These are phyloP conservation scores for Aspergillus funiculosus DNA, from an alignment of 495 filamentous ascomycete species.

Conservation along the genomic window DNA sequence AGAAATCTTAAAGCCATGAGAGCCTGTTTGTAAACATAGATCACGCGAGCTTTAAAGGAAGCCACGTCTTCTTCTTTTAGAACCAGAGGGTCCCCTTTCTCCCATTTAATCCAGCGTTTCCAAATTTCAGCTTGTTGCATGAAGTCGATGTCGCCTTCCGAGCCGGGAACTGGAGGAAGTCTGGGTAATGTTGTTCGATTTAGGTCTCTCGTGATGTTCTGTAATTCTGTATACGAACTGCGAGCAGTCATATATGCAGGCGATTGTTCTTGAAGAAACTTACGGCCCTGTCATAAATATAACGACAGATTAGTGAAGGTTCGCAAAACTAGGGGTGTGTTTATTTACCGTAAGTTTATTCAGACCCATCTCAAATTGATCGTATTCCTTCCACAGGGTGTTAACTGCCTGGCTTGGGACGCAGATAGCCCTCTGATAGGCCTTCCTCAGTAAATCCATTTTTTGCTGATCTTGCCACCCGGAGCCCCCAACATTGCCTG, in stretches of 20 bases:
- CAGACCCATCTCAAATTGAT: constrained; percentile 84
- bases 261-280: constrained; percentile 86
- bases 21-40: constrained; percentile 91
- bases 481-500: constrained; percentile 75
- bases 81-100: constrained; percentile 85
- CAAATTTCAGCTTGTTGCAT: constrained; percentile 80
- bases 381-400: constrained; percentile 92
- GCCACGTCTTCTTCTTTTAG: constrained; percentile 69
- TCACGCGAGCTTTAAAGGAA: constrained; percentile 66
- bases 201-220: constrained; percentile 76
- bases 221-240: constrained; percentile 72
- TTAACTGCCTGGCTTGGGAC: constrained; percentile 77
- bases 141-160: constrained; percentile 82
- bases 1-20: constrained; percentile 90
- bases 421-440: constrained; percentile 81
- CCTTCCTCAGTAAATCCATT: constrained; percentile 86
- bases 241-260: constrained; percentile 91
- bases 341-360: constrained; percentile 76
- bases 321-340: neutral
- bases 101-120: constrained; percentile 91
- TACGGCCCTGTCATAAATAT: constrained; percentile 59
- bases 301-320: neutral
- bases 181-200: constrained; percentile 70
- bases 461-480: constrained; percentile 97
- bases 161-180: constrained; percentile 77